Evolutionary conservation across 2,329 filamentous ascomycete species (phyloP).

Genomic region (Sarocladium brachiariae): DNA sequence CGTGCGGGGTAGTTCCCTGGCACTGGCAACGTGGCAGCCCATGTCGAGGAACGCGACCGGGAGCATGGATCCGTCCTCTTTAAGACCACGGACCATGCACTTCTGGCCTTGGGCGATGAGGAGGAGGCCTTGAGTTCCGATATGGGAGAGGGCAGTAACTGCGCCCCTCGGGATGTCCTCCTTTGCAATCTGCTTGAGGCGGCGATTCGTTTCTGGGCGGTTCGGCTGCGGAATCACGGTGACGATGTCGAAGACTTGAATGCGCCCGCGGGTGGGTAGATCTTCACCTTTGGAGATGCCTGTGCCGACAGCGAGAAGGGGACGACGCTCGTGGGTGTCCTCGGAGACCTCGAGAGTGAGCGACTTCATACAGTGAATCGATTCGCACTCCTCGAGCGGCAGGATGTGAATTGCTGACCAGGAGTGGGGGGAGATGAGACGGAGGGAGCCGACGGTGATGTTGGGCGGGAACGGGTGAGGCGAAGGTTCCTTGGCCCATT

Average conservation of each 20-base stretch:
- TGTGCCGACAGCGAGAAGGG: constrained; percentile 79
- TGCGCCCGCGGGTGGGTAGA: constrained; percentile 71
- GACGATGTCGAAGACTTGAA: constrained; percentile 89
- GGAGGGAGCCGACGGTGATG: constrained; percentile 64
- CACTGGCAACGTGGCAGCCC: constrained; percentile 84
- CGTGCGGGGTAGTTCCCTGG: constrained; percentile 75
- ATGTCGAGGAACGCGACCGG: constrained; percentile 98
- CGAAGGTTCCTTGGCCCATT: constrained; percentile 67
- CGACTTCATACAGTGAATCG: constrained; percentile 73
- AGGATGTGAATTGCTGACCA: constrained; percentile 75
- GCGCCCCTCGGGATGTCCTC: constrained; percentile 90
- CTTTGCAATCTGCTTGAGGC: constrained; percentile 76
- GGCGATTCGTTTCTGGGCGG: constrained; percentile 76
- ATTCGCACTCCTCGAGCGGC: constrained; percentile 66
- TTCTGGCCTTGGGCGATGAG: constrained; percentile 92
- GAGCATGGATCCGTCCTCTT: constrained; percentile 86
- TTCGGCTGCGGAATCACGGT: constrained; percentile 85
- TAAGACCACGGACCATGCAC: constrained; percentile 91
- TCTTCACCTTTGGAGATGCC: constrained; percentile 86
- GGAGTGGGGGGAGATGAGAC: constrained; percentile 69
- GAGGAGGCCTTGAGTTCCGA: constrained; percentile 82
- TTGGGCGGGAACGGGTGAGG: constrained; percentile 52
- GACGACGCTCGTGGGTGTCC: constrained; percentile 76
- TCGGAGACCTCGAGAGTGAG: constrained; percentile 87
- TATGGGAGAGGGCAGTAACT: constrained; percentile 77